Evolutionary conservation across 2,329 filamentous ascomycete species (phyloP).

Genomic region (Cadophora sp.): DNA sequence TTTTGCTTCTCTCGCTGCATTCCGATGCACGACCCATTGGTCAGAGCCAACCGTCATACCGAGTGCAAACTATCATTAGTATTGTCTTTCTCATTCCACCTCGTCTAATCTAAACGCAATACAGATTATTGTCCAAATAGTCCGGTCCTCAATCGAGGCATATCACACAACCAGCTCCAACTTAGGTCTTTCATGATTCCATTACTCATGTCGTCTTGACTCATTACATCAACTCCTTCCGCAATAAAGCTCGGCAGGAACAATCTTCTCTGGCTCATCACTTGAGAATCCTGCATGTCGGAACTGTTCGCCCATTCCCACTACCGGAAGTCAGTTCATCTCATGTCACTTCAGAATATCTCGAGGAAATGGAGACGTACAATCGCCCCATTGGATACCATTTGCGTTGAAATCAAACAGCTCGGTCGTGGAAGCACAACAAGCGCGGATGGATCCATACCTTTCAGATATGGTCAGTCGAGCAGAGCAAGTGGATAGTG

Average conservation of each 20-base stretch:
- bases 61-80: background rate
- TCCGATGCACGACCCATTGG: background rate
- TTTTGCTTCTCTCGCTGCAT: background rate
- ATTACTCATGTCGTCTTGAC: too few relatives aligned
- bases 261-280: slow-evolving; percentile 32
- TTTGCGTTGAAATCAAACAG: slow-evolving; percentile 27
- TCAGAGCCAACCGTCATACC: background rate
- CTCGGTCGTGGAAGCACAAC: slow-evolving; percentile 33
- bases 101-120: background rate
- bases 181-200: background rate
- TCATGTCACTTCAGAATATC: background rate
- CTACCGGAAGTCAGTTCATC: slow-evolving; percentile 10
- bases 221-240: slow-evolving; percentile 22
- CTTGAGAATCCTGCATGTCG: slow-evolving; percentile 33
- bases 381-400: slow-evolving; percentile 34
- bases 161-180: background rate
- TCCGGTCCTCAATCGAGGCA: background rate
- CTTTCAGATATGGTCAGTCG: background rate
- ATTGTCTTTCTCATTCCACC: background rate
- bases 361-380: slow-evolving; percentile 11
- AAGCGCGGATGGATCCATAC: slow-evolving; percentile 33
- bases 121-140: background rate
- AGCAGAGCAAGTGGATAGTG: too few relatives aligned
- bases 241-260: slow-evolving; percentile 34
- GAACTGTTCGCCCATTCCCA: slow-evolving; percentile 33